phyloP scores from a whole-genome alignment of 73 alveolate genomes.

The Symbiodinium natans region DNA sequence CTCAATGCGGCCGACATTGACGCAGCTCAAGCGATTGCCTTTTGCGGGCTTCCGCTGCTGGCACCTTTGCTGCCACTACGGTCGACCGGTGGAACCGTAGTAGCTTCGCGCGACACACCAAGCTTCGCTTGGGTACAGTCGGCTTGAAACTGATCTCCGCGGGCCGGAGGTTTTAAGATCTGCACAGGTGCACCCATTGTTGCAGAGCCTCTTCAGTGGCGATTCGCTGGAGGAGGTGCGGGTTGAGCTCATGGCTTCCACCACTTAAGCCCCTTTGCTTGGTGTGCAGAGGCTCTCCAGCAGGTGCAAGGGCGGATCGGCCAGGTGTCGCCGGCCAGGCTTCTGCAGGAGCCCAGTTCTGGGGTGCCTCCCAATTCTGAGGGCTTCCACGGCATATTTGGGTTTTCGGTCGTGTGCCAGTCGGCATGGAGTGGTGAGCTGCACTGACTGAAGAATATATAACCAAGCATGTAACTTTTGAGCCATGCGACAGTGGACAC shows the following conservation, averaged over 20 bases:
- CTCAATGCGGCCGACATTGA: background rate
- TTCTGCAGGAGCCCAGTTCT: background rate
- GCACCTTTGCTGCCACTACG: background rate
- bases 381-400: too few species aligned
- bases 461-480: too few species aligned
- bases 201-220: background rate
- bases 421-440: too few species aligned
- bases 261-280: too few species aligned
- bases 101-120: background rate
- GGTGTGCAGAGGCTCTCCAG: background rate
- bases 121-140: too few species aligned
- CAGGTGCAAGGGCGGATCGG: slow-evolving; percentile 4
- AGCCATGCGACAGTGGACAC: too few species aligned
- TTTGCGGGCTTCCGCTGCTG: slow-evolving; percentile 38
- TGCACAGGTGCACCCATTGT: background rate
- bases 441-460: too few species aligned
- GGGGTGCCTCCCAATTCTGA: too few species aligned
- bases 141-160: too few species aligned
- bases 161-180: too few species aligned
- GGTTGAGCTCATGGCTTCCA: too few species aligned
- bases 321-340: background rate
- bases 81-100: background rate
- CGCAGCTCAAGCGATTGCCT: slow-evolving; percentile 57
- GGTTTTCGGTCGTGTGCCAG: too few species aligned
- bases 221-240: slow-evolving; percentile 7